Evolutionary conservation across 2,329 filamentous ascomycete genomes (phyloP).

Genomic region (Tolypocladium inflatum): DNA sequence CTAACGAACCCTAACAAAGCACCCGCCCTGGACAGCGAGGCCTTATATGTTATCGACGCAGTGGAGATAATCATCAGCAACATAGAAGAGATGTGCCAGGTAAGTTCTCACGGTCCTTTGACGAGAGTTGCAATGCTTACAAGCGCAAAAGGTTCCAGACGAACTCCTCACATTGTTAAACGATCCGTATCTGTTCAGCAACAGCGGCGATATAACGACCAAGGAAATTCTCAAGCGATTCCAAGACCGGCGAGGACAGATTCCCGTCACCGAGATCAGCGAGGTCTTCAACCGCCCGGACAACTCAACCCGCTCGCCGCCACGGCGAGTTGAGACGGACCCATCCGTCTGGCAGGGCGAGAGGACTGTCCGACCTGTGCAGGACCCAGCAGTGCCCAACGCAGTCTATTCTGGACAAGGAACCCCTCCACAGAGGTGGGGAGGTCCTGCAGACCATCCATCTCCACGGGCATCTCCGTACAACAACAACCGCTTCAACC

Average conservation of each 20-base stretch:
- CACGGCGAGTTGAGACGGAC: constrained; percentile 73
- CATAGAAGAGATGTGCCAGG: constrained; percentile 96
- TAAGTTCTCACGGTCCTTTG: constrained; percentile 36
- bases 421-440: constrained; percentile 40
- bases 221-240: constrained; percentile 96
- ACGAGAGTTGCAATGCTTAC: background rate
- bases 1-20: constrained; percentile 62
- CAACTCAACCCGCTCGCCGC: constrained; percentile 45
- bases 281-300: constrained; percentile 48
- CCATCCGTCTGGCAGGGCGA: constrained; percentile 76
- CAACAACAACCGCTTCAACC: constrained; percentile 31
- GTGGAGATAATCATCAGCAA: constrained; percentile 85
- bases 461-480: constrained; percentile 25
- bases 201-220: constrained; percentile 78
- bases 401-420: constrained; percentile 27
- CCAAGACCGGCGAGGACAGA: constrained; percentile 59
- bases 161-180: constrained; percentile 80
- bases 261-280: constrained; percentile 51
- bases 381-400: constrained; percentile 41
- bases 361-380: constrained; percentile 70
- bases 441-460: constrained; percentile 34
- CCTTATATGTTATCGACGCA: constrained; percentile 87
- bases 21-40: constrained; percentile 68
- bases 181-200: constrained; percentile 74
- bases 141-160: constrained; percentile 65